These are phyloP conservation scores for Rhodotorula sp. DNA, from an alignment of 1,284 basidiomycete genomes.

Conservation along the genomic window DNA sequence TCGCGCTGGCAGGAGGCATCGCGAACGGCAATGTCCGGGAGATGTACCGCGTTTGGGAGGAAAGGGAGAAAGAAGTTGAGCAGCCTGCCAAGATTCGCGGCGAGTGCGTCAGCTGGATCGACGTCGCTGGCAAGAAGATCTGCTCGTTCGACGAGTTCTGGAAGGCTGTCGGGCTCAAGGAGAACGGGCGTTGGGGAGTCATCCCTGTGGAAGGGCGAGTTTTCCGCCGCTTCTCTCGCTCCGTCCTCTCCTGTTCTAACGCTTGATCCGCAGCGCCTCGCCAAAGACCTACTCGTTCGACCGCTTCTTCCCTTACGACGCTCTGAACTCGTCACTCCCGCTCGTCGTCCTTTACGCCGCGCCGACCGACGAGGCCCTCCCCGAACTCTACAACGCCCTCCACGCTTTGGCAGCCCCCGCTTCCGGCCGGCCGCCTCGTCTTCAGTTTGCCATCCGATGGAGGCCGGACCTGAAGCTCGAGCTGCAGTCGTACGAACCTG, in stretches of 20 bases:
- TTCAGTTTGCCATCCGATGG: slow-evolving; percentile 23
- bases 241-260: too few relatives aligned
- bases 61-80: slow-evolving; percentile 42
- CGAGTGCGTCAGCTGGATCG: slow-evolving; percentile 76
- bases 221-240: too few relatives aligned
- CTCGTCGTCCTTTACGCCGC: slow-evolving; percentile 28
- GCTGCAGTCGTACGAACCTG: not conserved
- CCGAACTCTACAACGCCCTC: slow-evolving; percentile 14
- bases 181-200: not conserved
- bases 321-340: slow-evolving; percentile 14
- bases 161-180: slow-evolving; percentile 55
- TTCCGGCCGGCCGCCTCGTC: slow-evolving; percentile 1
- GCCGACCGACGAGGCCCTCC: slow-evolving; percentile 21
- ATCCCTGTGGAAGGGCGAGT: slow-evolving; percentile 11
- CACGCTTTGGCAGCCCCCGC: slow-evolving; percentile 6
- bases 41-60: slow-evolving; percentile 64
- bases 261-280: not conserved
- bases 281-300: slow-evolving; percentile 11
- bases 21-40: slow-evolving; percentile 68
- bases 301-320: not conserved
- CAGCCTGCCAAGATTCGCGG: not conserved
- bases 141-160: slow-evolving; percentile 68
- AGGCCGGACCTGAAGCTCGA: slow-evolving; percentile 50
- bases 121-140: slow-evolving; percentile 75
- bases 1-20: slow-evolving; percentile 66